These are phyloP conservation scores for Wickerhamomyces queroliae DNA, from an alignment of 805 yeast genomes.

Conservation along the genomic window DNA sequence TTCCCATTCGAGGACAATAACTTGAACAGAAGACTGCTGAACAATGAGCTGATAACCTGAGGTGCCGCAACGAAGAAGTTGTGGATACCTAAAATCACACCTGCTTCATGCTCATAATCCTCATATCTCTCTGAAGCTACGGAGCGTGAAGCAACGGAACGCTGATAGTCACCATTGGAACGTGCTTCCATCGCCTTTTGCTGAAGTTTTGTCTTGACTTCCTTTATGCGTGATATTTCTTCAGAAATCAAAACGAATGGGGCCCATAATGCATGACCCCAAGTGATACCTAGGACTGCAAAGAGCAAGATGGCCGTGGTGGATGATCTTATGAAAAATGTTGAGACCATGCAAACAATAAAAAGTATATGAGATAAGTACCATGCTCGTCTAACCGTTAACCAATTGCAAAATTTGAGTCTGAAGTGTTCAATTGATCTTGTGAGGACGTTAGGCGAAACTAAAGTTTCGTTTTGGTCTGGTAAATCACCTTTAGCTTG, in stretches of 20 bases:
- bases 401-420: slow-evolving; percentile 10
- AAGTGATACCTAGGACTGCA: slow-evolving; percentile 50
- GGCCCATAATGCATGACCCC: slow-evolving; percentile 66
- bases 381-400: slow-evolving; percentile 42
- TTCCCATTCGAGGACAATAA: slow-evolving; percentile 22
- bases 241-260: slow-evolving; percentile 59
- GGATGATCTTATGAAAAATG: slow-evolving; percentile 39
- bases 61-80: slow-evolving; percentile 55
- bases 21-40: slow-evolving; percentile 40
- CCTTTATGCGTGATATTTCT: slow-evolving; percentile 47
- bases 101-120: slow-evolving; percentile 47
- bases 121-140: slow-evolving; percentile 26
- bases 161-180: neutral
- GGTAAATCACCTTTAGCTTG: slow-evolving; percentile 8
- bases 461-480: slow-evolving; percentile 7
- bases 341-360: slow-evolving; percentile 38
- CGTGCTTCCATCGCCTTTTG: neutral
- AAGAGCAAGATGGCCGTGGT: slow-evolving; percentile 40
- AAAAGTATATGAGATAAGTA: slow-evolving; percentile 43
- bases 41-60: slow-evolving; percentile 45
- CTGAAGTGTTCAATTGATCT: slow-evolving; percentile 9
- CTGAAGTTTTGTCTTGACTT: slow-evolving; percentile 30
- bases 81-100: slow-evolving; percentile 50
- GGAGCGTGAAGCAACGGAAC: slow-evolving; percentile 4
- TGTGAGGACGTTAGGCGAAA: slow-evolving; percentile 1